Evolutionary conservation across 345 rosid species (phyloP).

Genomic region (Cochlearia excelsa): DNA sequence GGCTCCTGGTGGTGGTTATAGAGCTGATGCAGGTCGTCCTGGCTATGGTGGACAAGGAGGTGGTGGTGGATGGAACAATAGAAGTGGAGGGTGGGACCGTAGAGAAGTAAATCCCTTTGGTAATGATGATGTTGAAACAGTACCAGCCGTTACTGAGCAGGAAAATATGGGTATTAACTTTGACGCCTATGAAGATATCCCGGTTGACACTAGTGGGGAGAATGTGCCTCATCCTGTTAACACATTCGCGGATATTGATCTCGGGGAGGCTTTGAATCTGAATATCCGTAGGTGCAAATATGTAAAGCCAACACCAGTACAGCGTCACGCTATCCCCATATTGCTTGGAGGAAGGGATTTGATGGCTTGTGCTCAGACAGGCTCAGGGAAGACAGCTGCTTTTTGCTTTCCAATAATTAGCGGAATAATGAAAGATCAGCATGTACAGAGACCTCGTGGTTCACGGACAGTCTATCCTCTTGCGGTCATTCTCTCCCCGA

Average conservation of each 20-base stretch:
- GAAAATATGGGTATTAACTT: slow-evolving; percentile 80
- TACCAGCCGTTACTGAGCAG: slow-evolving; percentile 52
- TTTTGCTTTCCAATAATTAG: slow-evolving; percentile 87
- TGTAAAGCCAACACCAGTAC: slow-evolving; percentile 96
- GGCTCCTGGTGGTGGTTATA: slow-evolving; percentile 28
- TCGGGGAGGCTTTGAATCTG: slow-evolving; percentile 80
- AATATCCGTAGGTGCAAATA: slow-evolving; percentile 92
- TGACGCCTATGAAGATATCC: slow-evolving; percentile 97
- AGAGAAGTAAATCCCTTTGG: slow-evolving; percentile 94
- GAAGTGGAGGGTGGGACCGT: slow-evolving; percentile 78
- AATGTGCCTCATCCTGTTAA: slow-evolving; percentile 87
- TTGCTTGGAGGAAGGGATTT: slow-evolving; percentile 71
- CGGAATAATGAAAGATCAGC: slow-evolving; percentile 53
- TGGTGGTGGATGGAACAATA: slow-evolving; percentile 55
- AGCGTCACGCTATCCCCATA: slow-evolving; percentile 90
- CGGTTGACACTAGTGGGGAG: slow-evolving; percentile 94
- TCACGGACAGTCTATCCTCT: slow-evolving; percentile 81
- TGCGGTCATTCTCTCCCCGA: slow-evolving; percentile 96
- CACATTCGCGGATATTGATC: slow-evolving; percentile 88
- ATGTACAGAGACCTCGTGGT: slow-evolving; percentile 75
- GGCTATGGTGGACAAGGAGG: slow-evolving; percentile 45
- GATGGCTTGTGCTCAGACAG: slow-evolving; percentile 41
- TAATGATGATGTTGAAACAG: slow-evolving; percentile 48
- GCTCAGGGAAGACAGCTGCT: slow-evolving; percentile 35
- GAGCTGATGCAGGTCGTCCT: slow-evolving; percentile 32